phyloP scores from a whole-genome alignment of 2,329 filamentous ascomycete genomes.

The Parascedosporium putredinis region DNA sequence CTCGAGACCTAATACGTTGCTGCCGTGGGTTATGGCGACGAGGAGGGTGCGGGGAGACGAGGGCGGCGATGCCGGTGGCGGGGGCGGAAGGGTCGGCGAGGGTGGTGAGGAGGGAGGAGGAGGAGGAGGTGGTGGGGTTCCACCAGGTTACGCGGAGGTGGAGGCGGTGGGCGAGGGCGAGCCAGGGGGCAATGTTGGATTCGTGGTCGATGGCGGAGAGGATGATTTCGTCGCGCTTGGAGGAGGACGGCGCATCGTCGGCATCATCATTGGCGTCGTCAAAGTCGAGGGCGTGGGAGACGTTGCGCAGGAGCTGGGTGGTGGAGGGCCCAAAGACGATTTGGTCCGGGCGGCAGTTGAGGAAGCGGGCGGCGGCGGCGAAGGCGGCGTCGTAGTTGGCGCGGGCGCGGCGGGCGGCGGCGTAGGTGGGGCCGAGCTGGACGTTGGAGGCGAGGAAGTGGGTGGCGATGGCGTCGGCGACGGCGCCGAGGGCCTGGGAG shows the following conservation, averaged over 20 bases:
- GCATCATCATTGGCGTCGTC: too few species aligned
- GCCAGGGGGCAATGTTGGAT: slow-evolving; percentile 66
- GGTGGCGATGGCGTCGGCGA: slow-evolving; percentile 53
- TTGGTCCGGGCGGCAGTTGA: slow-evolving; percentile 57
- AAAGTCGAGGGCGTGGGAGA: slow-evolving; percentile 42
- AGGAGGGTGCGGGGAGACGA: slow-evolving; percentile 59
- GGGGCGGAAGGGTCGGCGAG: slow-evolving; percentile 47
- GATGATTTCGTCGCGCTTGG: slow-evolving; percentile 56
- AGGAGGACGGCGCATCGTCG: too few species aligned
- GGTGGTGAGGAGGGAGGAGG: slow-evolving; percentile 51
- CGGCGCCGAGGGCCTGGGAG: slow-evolving; percentile 56
- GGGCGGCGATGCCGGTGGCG: slow-evolving; percentile 40
- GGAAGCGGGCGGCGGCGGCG: slow-evolving; percentile 55
- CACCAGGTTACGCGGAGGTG: slow-evolving; percentile 61
- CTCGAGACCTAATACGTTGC: slow-evolving; percentile 64
- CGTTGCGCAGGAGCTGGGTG: slow-evolving; percentile 66
- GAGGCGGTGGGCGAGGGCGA: slow-evolving; percentile 52
- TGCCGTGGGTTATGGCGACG: slow-evolving; percentile 63
- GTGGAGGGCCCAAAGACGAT: slow-evolving; percentile 66
- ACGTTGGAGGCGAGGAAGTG: slow-evolving; percentile 63
- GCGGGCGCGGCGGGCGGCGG: slow-evolving; percentile 47
- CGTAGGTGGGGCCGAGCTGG: slow-evolving; percentile 64
- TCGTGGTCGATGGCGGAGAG: slow-evolving; percentile 67
- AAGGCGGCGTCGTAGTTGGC: slow-evolving; percentile 49
- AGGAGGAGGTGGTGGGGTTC: slow-evolving; percentile 43